Evolutionary conservation across 441 rosid genomes (phyloP), one percentile per base, ranked within the genome.

Genomic region (Capsella rubella): DNA sequence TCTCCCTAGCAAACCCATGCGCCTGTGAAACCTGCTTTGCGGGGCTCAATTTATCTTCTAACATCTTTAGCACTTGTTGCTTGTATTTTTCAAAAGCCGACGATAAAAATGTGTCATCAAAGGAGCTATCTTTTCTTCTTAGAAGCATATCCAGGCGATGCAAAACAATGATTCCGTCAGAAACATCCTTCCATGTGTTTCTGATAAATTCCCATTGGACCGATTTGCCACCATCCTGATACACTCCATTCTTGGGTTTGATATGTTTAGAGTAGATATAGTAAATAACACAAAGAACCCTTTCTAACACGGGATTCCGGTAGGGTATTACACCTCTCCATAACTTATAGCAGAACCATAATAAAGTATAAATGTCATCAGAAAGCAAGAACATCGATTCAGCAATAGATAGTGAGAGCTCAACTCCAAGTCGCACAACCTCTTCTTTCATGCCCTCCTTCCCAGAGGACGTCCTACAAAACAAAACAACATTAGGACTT

Each of bases 111-210:
- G 1, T 12, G 5, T 12, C 46, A 42, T 12, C n/a, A 4, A 42
- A 42, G 13, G 9, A 14, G 50, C 50, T 6, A 45, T 4, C 18
- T n/a, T 27, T 52, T 12, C 9, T 53, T 28, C 16, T 53, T 9
- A 53, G 57, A 55, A 32, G 13, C 13, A 55, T 55, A n/a, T 55
- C 25, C 8, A 55, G 60, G 6, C 25, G 60, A 55, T 31, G 60
- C 40, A 55, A 31, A 32, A 55, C 10, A 8, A 31, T 31, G 40
- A 8, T 35, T 0, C 39, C 11, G 39, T 35, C 39, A 35, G 39
- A 2, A 35, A 35, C 8, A 35, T 35, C 3, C 3, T 35, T 8
- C 39, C 39, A 35, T 8, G 39, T 2, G 39, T 8, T 35, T 8
- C 39, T 35, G 39, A 8, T 35, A 10, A 35, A 35, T 35, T 35